These are phyloP conservation scores for Trichoderma erinaceum DNA, from an alignment of 495 filamentous ascomycete species.

Conservation along the genomic window DNA sequence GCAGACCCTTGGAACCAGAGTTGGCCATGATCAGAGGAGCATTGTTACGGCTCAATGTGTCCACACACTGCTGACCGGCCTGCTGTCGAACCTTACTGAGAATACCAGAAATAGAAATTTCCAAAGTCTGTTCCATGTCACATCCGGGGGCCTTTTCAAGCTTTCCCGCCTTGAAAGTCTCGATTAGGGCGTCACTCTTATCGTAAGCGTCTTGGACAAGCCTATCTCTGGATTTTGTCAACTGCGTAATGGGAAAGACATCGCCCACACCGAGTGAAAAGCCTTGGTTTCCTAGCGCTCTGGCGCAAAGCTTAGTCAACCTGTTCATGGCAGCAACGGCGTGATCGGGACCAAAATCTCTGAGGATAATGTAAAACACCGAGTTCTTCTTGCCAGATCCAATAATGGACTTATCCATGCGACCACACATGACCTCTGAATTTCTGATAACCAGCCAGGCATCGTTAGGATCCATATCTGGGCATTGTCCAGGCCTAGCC, in stretches of 20 bases:
- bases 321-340: conserved; percentile 92
- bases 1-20: conserved; percentile 89
- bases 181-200: conserved; percentile 79
- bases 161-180: conserved; percentile 66
- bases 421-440: conserved; percentile 95
- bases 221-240: conserved; percentile 62
- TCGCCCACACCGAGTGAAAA: conserved; percentile 96
- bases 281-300: conserved; percentile 81
- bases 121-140: conserved; percentile 84
- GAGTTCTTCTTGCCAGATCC: conserved; percentile 97
- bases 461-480: conserved; percentile 80
- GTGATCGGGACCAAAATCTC: conserved; percentile 86
- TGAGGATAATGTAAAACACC: conserved; percentile 90
- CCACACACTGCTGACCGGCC: conserved; percentile 87
- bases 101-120: conserved; percentile 84
- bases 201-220: conserved; percentile 75
- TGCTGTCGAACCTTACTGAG: conserved; percentile 83
- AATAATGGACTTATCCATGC: conserved; percentile 95
- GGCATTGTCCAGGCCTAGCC: conserved; percentile 42
- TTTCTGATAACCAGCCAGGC: conserved; percentile 87
- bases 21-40: conserved; percentile 95
- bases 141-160: conserved; percentile 81
- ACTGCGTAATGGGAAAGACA: conserved; percentile 68
- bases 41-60: conserved; percentile 83
- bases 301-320: conserved; percentile 80